Evolutionary conservation across 345 rosid genomes (phyloP).

Genomic region (Eucalyptus erythrocorys): DNA sequence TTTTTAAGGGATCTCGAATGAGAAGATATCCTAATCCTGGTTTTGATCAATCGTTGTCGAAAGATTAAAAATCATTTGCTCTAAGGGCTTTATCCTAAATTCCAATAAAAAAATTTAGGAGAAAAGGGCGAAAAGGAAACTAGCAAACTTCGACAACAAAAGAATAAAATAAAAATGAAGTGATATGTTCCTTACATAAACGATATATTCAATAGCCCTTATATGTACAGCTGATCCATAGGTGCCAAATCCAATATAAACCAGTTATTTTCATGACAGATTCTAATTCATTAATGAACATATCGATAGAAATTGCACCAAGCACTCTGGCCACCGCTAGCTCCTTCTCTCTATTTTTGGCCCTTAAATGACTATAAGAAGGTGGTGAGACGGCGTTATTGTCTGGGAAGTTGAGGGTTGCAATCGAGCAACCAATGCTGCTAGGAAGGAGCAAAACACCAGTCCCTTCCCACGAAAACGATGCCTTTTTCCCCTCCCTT

Average conservation of each 20-base stretch:
- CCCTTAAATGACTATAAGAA: not conserved
- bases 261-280: not conserved
- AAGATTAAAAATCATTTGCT: not conserved
- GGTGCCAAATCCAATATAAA: not conserved
- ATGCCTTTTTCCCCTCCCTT: not conserved
- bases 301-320: not conserved
- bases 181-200: not conserved
- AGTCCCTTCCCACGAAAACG: conserved; percentile 13
- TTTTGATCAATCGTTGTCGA: not conserved
- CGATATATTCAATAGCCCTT: not conserved
- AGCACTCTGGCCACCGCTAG: not conserved
- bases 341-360: not conserved
- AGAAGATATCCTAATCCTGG: not conserved
- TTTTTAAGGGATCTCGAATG: not conserved
- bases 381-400: not conserved
- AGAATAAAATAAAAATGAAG: not conserved
- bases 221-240: not conserved
- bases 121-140: not conserved
- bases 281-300: not conserved
- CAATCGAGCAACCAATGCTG: conserved; percentile 34
- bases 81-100: not conserved
- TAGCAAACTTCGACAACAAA: not conserved
- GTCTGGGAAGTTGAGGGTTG: conserved; percentile 9
- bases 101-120: not conserved
- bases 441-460: conserved; percentile 17